Percentiles rank a stretch among this genome's conserved stretches.
phyloP scores from a whole-genome alignment of 1,139 yeast genomes.

The Starmera stellimalicola region DNA sequence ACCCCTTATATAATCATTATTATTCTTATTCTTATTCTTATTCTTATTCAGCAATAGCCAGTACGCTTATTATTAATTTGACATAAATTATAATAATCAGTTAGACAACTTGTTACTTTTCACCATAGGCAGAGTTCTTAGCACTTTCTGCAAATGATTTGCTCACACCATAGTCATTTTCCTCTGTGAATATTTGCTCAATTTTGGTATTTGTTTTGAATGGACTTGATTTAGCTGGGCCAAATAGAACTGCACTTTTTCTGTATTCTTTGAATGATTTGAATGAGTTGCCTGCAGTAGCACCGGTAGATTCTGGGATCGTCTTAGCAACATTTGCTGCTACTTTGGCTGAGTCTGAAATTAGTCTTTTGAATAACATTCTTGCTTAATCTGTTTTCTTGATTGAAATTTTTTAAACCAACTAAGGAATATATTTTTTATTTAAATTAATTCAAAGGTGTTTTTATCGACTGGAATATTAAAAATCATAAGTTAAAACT shows the following conservation, averaged over 20 bases:
- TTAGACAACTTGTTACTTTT: background rate
- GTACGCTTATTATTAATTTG: background rate
- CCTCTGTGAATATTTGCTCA: slow-evolving; percentile 12
- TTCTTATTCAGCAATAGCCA: no score
- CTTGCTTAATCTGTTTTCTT: no score
- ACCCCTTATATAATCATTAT: no score
- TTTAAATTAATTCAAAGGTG: no score
- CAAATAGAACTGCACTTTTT: slow-evolving; percentile 19
- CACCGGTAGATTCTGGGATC: background rate
- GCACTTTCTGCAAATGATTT: slow-evolving; percentile 14
- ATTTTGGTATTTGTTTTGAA: slow-evolving; percentile 1
- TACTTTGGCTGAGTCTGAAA: slow-evolving; percentile 14
- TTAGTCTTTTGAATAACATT: slow-evolving; percentile 5
- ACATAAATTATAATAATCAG: background rate
- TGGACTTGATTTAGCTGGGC: slow-evolving; percentile 16
- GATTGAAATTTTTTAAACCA: no score
- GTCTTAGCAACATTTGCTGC: slow-evolving; percentile 11
- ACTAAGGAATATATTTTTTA: no score
- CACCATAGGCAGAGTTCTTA: slow-evolving; percentile 15
- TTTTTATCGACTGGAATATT: no score
- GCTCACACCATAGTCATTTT: slow-evolving; percentile 16
- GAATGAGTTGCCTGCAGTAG: slow-evolving; percentile 15
- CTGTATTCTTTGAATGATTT: slow-evolving; percentile 18
- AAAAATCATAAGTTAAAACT: no score
- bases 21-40: no score